Evolutionary conservation across 768 basidiomycete genomes (phyloP).

Genomic region (Pholiota molesta): DNA sequence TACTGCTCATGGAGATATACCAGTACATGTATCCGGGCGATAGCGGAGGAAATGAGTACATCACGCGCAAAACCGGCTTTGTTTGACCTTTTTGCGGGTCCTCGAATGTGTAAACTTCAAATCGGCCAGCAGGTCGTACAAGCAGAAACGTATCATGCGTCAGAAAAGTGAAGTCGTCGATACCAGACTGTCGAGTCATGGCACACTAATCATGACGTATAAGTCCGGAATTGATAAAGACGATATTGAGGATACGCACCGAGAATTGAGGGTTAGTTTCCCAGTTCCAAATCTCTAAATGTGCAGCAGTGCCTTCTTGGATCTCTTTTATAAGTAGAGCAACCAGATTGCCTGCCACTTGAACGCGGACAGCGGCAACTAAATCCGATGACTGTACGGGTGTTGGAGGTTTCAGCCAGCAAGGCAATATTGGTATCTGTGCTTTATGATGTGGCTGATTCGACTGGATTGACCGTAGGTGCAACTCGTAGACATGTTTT

Average conservation of each 20-base stretch:
- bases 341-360: slow-evolving; percentile 49
- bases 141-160: slow-evolving; percentile 48
- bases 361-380: slow-evolving; percentile 45
- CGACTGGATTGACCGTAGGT: slow-evolving; percentile 51
- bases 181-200: slow-evolving; percentile 42
- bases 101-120: slow-evolving; percentile 52
- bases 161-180: slow-evolving; percentile 58
- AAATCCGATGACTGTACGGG: slow-evolving; percentile 33
- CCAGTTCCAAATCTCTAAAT: slow-evolving; percentile 59
- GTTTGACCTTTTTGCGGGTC: slow-evolving; percentile 34
- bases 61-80: slow-evolving; percentile 36
- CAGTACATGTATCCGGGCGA: slow-evolving; percentile 50
- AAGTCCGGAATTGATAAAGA: slow-evolving; percentile 3
- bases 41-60: slow-evolving; percentile 46
- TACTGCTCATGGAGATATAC: slow-evolving; percentile 58
- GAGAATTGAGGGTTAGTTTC: slow-evolving; percentile 39
- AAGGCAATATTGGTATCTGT: slow-evolving; percentile 38
- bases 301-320: slow-evolving; percentile 40
- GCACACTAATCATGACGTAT: slow-evolving; percentile 34
- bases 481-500: slow-evolving; percentile 47
- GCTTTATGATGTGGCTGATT: slow-evolving; percentile 55
- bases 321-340: slow-evolving; percentile 53
- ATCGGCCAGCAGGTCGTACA: slow-evolving; percentile 46
- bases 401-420: slow-evolving; percentile 34
- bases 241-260: slow-evolving; percentile 31